A percentile compares a stretch with the other conserved stretches of the same genome.
phyloP scores from a whole-genome alignment of 441 rosid species.

The Viola pubescens region DNA sequence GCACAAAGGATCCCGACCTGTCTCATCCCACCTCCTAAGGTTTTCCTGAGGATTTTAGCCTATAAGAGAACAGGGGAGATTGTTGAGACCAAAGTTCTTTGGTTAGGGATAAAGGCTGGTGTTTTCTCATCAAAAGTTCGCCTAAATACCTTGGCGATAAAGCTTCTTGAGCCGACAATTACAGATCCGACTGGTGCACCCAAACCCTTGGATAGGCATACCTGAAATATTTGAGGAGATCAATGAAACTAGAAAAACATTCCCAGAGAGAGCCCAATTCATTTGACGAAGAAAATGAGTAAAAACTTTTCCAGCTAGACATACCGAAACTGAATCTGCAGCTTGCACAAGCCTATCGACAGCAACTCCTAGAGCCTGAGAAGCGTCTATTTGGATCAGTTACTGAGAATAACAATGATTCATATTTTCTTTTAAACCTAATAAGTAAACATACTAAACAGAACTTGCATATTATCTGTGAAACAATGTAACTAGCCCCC shows the following conservation, averaged over 20 bases:
- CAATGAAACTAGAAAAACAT: not conserved
- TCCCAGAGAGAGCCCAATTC: not conserved
- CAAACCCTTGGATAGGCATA: constrained; percentile 83
- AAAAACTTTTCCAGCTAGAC: constrained; percentile 6
- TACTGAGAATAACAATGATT: not conserved
- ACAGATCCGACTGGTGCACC: constrained; percentile 95
- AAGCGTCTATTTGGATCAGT: constrained; percentile 17
- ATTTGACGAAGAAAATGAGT: not conserved
- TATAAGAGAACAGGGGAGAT: constrained; percentile 11
- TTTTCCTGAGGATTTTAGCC: constrained; percentile 84
- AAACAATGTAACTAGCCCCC: too few species aligned
- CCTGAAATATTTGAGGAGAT: constrained; percentile 31
- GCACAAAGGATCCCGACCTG: constrained; percentile 78
- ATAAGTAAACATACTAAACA: too few species aligned
- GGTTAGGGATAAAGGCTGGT: not conserved
- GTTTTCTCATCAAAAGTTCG: not conserved
- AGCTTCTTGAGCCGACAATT: constrained; percentile 71
- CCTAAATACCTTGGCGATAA: constrained; percentile 57
- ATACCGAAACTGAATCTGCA: constrained; percentile 82
- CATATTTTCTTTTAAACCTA: too few species aligned
- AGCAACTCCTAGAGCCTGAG: constrained; percentile 78
- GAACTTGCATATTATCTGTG: too few species aligned
- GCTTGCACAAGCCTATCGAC: constrained; percentile 72
- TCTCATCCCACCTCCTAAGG: constrained; percentile 96
- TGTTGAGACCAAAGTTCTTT: not conserved